phyloP scores from a whole-genome alignment of 2,329 filamentous ascomycete genomes.

The Periconia sp. region DNA sequence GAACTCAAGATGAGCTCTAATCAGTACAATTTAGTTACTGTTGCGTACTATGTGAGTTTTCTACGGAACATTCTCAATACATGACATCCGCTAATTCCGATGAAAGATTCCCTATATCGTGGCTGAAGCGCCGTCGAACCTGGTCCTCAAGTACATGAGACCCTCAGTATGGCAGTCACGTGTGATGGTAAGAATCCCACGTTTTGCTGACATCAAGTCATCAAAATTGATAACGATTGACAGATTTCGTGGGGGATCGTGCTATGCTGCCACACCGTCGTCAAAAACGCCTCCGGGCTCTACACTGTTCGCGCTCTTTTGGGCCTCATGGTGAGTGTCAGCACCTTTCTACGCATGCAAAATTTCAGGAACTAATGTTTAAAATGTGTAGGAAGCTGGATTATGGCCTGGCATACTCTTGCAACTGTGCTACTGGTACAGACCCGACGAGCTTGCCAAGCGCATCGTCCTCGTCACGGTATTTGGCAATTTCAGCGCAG shows the following conservation, averaged over 20 bases:
- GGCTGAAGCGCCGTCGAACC: conserved; percentile 35
- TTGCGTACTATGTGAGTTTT: conserved; percentile 36
- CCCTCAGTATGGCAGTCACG: conserved; percentile 40
- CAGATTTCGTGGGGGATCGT: conserved; percentile 20
- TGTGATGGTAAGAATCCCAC: conserved; percentile 15
- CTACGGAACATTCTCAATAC: not conserved
- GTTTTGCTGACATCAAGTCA: no score
- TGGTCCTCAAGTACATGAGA: conserved; percentile 40
- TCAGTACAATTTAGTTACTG: conserved; percentile 31
- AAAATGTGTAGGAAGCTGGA: conserved; percentile 22
- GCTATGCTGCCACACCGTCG: conserved; percentile 37
- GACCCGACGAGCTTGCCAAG: conserved; percentile 43
- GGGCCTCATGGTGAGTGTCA: conserved; percentile 13
- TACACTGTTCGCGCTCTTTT: conserved; percentile 47
- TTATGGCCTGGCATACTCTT: conserved; percentile 43
- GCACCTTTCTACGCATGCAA: not conserved
- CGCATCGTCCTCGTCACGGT: no score
- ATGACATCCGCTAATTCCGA: not conserved
- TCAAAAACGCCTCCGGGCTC: conserved; percentile 49
- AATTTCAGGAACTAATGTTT: not conserved
- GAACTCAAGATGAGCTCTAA: conserved; percentile 22
- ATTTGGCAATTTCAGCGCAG: no score
- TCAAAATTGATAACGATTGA: no score
- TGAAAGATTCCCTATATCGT: conserved; percentile 22
- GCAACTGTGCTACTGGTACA: conserved; percentile 63